These are phyloP conservation scores for Paramecium sexaurelia DNA, from an alignment of 73 alveolate species.

Conservation along the genomic window DNA sequence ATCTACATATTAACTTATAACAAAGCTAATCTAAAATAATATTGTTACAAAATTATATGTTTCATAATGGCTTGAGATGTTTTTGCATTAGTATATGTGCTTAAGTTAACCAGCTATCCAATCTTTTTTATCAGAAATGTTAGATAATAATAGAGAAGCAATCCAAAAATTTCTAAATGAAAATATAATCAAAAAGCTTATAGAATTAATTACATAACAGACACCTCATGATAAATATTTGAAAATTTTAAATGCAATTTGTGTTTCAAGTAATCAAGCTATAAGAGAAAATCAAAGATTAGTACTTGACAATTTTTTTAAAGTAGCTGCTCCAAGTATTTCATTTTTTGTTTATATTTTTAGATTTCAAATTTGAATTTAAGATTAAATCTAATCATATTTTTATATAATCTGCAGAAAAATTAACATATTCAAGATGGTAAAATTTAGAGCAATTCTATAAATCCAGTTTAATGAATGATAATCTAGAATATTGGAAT, in stretches of 20 bases:
- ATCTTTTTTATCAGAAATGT: not conserved
- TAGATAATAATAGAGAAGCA: constrained; percentile 13
- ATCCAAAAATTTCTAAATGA: not conserved
- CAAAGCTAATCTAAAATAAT: not conserved
- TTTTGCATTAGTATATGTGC: not conserved
- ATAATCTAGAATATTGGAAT: constrained; percentile 13
- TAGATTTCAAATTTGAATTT: not conserved
- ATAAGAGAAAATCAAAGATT: not conserved
- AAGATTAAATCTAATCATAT: not conserved
- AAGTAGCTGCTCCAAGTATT: not conserved
- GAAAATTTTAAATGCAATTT: not conserved
- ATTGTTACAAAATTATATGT: not conserved
- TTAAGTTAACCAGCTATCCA: not conserved
- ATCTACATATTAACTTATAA: not conserved
- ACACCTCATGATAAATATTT: constrained; percentile 39
- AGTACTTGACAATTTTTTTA: not conserved
- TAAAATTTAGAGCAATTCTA: not conserved
- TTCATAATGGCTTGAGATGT: constrained; percentile 35
- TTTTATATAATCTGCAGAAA: not conserved
- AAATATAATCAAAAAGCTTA: not conserved
- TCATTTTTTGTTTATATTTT: not conserved
- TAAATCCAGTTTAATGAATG: not conserved
- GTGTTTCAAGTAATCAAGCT: not conserved
- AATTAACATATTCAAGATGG: not conserved
- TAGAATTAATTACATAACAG: not conserved